phyloP scores from a whole-genome alignment of 148 eudicot genomes.

The Beta vulgaris region DNA sequence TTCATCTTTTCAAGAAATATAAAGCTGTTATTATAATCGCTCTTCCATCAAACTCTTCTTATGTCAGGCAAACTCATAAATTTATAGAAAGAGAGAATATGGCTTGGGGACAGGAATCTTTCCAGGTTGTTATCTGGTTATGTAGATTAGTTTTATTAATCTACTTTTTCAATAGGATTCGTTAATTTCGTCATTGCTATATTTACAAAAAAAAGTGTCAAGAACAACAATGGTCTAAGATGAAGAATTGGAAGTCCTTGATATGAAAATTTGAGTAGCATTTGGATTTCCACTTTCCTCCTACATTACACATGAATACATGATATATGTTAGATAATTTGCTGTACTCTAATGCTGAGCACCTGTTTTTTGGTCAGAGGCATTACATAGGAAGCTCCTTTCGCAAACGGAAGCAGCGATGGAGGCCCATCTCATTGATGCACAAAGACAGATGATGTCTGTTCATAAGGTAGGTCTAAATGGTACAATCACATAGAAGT shows the following conservation, averaged over 20 bases:
- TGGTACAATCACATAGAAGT: not conserved
- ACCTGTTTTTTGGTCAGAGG: slow-evolving; percentile 35
- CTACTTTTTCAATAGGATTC: too few species aligned
- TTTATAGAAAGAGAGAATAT: too few species aligned
- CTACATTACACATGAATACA: not conserved
- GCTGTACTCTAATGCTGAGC: slow-evolving; percentile 16
- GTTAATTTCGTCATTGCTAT: too few species aligned
- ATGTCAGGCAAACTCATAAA: too few species aligned
- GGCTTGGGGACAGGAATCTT: too few species aligned
- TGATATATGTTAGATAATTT: not conserved
- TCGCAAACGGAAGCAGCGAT: slow-evolving; percentile 62
- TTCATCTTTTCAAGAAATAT: too few species aligned
- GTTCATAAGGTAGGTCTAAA: slow-evolving; percentile 52
- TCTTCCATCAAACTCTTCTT: too few species aligned
- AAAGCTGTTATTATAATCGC: too few species aligned
- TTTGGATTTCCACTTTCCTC: not conserved
- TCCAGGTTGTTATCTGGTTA: not conserved
- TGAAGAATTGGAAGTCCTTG: not conserved
- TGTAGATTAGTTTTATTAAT: too few species aligned
- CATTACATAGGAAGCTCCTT: slow-evolving; percentile 56
- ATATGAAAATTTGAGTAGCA: not conserved
- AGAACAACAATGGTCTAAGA: too few species aligned
- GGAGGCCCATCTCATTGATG: slow-evolving; percentile 54
- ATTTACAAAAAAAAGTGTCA: too few species aligned
- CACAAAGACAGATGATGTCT: slow-evolving; percentile 47